Evolutionary conservation across 805 yeast genomes (phyloP).

Genomic region (Lipomyces lipofer): DNA sequence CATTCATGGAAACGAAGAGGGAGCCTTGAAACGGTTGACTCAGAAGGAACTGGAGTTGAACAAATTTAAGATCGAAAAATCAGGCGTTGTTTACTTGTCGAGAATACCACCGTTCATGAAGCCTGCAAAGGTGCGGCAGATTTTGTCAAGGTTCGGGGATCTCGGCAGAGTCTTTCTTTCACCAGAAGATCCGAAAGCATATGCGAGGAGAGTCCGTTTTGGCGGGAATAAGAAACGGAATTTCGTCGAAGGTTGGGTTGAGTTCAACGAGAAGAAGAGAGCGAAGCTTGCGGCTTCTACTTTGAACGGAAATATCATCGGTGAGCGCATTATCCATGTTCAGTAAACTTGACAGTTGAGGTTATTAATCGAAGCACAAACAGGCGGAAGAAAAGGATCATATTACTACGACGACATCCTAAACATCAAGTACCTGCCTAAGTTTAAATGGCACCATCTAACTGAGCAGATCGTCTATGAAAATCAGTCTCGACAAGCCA

Average conservation of each 20-base stretch:
- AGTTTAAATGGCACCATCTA: conserved; percentile 93
- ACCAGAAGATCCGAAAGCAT: conserved; percentile 71
- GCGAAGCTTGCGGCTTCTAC: conserved; percentile 88
- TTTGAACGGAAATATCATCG: conserved; percentile 82
- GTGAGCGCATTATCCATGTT: conserved; percentile 8
- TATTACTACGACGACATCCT: conserved; percentile 93
- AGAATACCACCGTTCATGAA: conserved; percentile 96
- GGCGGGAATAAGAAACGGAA: conserved; percentile 91
- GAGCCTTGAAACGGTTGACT: conserved; percentile 21
- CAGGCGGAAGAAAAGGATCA: conserved; percentile 80
- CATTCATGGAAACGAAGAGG: conserved; percentile 30
- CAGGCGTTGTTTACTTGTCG: conserved; percentile 93
- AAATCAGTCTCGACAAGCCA: conserved; percentile 83
- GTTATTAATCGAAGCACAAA: too few species aligned
- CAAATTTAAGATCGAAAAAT: conserved; percentile 55
- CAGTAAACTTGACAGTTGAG: too few species aligned
- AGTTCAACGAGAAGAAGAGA: conserved; percentile 75
- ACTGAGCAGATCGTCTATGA: conserved; percentile 92
- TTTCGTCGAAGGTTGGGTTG: conserved; percentile 97
- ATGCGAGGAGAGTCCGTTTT: conserved; percentile 68
- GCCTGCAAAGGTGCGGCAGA: conserved; percentile 83
- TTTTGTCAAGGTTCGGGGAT: conserved; percentile 78
- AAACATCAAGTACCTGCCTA: conserved; percentile 83
- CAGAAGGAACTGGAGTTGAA: conserved; percentile 41
- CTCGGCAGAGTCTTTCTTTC: conserved; percentile 84